A percentile compares a stretch with the other conserved stretches of the same genome.
phyloP scores from a whole-genome alignment of 1,284 basidiomycete genomes.

The Cryptococcus floricola region DNA sequence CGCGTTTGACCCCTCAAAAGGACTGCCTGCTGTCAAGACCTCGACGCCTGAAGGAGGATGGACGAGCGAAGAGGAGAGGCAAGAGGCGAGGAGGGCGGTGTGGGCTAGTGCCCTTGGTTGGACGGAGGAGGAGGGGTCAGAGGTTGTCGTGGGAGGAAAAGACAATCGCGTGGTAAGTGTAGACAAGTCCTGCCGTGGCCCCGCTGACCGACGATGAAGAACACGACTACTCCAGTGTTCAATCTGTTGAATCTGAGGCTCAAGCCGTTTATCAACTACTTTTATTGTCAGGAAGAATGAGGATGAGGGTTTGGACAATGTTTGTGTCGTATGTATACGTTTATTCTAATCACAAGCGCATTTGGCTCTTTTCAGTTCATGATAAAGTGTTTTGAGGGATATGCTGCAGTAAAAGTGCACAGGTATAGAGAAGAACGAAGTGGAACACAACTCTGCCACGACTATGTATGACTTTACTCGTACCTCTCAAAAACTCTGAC shows the following conservation, averaged over 20 bases:
- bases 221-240: constrained; percentile 83
- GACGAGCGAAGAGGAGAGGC: constrained; percentile 37
- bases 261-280: constrained; percentile 68
- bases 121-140: constrained; percentile 64
- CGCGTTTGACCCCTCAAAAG: constrained; percentile 28
- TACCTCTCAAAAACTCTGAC: no score
- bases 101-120: constrained; percentile 66
- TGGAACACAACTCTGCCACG: no score
- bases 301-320: neutral
- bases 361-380: no score
- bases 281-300: constrained; percentile 61
- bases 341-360: no score
- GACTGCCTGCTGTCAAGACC: constrained; percentile 31
- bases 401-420: no score
- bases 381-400: no score
- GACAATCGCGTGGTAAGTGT: constrained; percentile 66
- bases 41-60: constrained; percentile 22
- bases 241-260: constrained; percentile 73
- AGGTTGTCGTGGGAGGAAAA: constrained; percentile 62
- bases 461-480: no score
- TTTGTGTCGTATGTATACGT: no score
- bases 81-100: constrained; percentile 54
- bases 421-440: no score
- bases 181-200: neutral
- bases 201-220: constrained; percentile 52